Evolutionary conservation across 129 eudicot genomes (phyloP), one percentile per base, ranked within the genome.

Genomic region (Artemisia argyi): DNA sequence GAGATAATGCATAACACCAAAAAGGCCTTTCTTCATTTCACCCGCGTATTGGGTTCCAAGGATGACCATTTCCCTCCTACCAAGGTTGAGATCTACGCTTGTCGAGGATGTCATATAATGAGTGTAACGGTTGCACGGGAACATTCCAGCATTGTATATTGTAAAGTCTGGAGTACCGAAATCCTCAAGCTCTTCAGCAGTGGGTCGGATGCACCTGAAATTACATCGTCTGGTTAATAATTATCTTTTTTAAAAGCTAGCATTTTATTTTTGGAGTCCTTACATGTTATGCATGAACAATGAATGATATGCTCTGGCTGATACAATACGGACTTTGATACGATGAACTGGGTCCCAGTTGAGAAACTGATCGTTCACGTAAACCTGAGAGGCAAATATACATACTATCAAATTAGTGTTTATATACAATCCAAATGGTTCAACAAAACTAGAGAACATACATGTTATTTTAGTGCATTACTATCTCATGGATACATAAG

Each of bases 131-230:
- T 94, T 94, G 83, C 99, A 94, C 16, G 99, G 99, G 82, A 94
- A 94, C 81, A 88, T 89, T 17, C 97, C 97, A 11, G 99, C 99
- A 81, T 94, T 90, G 97, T 94, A 94, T 28, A 94, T 94, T 50
- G 97, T 94, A 96, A 94, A 94, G 88, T 90, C 99, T 74, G 97
- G 97, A 81, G 97, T 90, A 73, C 96, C 96, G 35, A 94, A 94
- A 74, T 83, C 79, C 97, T 90, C 99, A 86, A 94, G 97, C 86
- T 94, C 99, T 88, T 94, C 96, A 20, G 93, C 81, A 73, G 88
- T 90, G 84, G 99, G 99, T 84, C 99, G 96, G 85, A 94, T 94
- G 82, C 99, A 94, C 99, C 97, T 94, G 96, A 69, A 76, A 92
- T 89, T 1, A 44, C 18, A 19, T 57, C 10, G 15, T 44, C 53